Percentiles rank a stretch among this genome's conserved stretches.
phyloP scores from a whole-genome alignment of 2,329 filamentous ascomycete species.

The Diplodia corticola region DNA sequence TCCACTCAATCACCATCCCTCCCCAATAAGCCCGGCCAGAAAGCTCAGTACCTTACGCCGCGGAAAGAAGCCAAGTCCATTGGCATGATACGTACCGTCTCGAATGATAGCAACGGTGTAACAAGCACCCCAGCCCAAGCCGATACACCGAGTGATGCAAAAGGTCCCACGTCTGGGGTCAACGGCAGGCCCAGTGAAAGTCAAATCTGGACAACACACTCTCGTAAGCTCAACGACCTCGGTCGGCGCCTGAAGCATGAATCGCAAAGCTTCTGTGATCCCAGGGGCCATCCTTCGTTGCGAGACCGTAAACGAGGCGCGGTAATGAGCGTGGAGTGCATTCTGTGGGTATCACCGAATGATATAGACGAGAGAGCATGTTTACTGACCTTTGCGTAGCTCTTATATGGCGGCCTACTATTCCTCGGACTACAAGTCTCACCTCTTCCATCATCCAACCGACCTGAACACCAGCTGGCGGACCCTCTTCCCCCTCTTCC shows the following conservation, averaged over 20 bases:
- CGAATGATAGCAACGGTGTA: slow-evolving; percentile 37
- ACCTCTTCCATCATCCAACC: slow-evolving; percentile 33
- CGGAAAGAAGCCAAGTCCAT: slow-evolving; percentile 38
- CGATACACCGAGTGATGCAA: slow-evolving; percentile 31
- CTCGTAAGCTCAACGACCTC: slow-evolving; percentile 43
- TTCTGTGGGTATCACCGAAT: slow-evolving; percentile 35
- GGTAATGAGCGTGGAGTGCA: slow-evolving; percentile 47
- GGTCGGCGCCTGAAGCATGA: slow-evolving; percentile 51
- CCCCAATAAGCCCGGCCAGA: slow-evolving; percentile 36
- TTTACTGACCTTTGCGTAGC: slow-evolving; percentile 25
- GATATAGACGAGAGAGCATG: too few relatives aligned
- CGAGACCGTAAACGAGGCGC: slow-evolving; percentile 42
- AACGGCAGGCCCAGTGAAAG: slow-evolving; percentile 37
- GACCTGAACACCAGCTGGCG: slow-evolving; percentile 41
- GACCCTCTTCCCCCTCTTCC: slow-evolving; percentile 38
- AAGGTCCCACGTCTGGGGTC: slow-evolving; percentile 29
- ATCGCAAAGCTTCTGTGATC: slow-evolving; percentile 29
- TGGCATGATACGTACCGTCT: slow-evolving; percentile 39
- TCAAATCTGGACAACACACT: slow-evolving; percentile 40
- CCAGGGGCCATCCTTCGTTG: slow-evolving; percentile 29
- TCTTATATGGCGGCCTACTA: slow-evolving; percentile 43
- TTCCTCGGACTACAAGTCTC: slow-evolving; percentile 34
- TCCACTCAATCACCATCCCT: slow-evolving; percentile 32
- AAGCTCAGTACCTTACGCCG: slow-evolving; percentile 37
- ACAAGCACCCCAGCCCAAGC: slow-evolving; percentile 36